Evolutionary conservation across 2,329 filamentous ascomycete genomes (phyloP).

Genomic region (Pestalotiopsis fici): DNA sequence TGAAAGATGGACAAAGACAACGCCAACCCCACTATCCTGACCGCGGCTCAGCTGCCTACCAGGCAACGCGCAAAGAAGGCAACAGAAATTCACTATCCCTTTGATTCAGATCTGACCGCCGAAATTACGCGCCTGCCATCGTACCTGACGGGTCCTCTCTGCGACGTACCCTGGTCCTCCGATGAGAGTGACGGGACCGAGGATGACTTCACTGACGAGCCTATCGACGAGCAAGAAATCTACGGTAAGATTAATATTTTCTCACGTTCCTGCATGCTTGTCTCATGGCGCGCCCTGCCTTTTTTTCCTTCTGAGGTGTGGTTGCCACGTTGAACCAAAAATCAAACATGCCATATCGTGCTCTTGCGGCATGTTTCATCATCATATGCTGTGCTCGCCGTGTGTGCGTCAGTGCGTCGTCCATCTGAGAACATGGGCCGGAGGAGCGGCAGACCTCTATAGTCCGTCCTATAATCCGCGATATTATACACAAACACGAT

Average conservation of each 20-base stretch:
- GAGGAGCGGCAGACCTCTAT: not conserved
- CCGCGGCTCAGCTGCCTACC: slow-evolving; percentile 83
- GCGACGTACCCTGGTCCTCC: slow-evolving; percentile 34
- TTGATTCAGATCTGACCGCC: slow-evolving; percentile 48
- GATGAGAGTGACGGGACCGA: slow-evolving; percentile 39
- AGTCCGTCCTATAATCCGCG: not conserved
- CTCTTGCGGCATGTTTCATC: slow-evolving; percentile 4
- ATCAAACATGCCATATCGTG: not conserved
- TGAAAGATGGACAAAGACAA: slow-evolving; percentile 58
- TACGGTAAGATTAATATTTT: slow-evolving; percentile 64
- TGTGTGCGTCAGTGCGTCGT: slow-evolving; percentile 6
- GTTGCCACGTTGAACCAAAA: not conserved
- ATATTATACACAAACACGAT: slow-evolving; percentile 7
- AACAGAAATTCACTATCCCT: slow-evolving; percentile 44
- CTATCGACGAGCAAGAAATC: slow-evolving; percentile 96
- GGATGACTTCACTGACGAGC: slow-evolving; percentile 68
- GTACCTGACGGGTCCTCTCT: slow-evolving; percentile 43
- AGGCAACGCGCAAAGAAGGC: slow-evolving; percentile 58
- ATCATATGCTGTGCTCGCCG: slow-evolving; percentile 1
- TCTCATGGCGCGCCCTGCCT: not conserved
- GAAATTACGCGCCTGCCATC: slow-evolving; percentile 47
- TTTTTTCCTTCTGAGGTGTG: not conserved
- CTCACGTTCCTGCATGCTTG: slow-evolving; percentile 18
- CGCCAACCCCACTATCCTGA: slow-evolving; percentile 92
- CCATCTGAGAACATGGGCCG: not conserved